A percentile compares a stretch with the other conserved stretches of the same genome.
Conservation (phyloP, 192 early-diverging fungal genomes). For the Linnemannia zychae region DNA sequence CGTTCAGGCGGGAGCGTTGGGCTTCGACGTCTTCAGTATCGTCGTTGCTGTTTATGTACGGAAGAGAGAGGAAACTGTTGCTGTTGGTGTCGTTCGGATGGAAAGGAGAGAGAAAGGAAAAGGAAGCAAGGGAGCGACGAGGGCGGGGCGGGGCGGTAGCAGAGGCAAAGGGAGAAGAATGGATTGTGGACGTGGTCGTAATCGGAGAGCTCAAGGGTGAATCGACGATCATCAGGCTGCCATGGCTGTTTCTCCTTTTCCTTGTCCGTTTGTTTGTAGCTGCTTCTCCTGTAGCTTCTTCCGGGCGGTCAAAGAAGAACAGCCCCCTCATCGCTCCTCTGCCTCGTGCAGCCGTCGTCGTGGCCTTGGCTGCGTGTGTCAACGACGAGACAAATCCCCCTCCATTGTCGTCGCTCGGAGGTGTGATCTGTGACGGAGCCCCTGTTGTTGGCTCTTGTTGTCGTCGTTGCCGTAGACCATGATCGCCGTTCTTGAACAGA, state of each 20-base stretch:
- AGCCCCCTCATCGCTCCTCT: neutral
- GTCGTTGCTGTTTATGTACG: neutral
- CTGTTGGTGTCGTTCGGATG: neutral
- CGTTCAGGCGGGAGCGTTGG: neutral
- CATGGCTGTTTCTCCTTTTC: neutral
- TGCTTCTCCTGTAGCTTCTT: neutral
- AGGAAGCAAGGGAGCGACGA: constrained; percentile 1
- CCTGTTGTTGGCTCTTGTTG: neutral
- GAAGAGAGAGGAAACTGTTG: neutral
- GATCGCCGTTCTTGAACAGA: neutral
- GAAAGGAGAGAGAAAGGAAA: neutral
- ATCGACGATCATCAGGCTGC: neutral
- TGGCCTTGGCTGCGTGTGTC: neutral
- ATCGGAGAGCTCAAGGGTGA: neutral
- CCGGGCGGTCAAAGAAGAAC: neutral
- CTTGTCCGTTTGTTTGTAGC: neutral
- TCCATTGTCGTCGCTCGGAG: neutral
- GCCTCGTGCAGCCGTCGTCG: neutral
- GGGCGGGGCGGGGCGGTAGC: neutral
- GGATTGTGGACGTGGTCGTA: neutral
- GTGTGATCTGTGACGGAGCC: neutral
- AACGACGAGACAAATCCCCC: neutral
- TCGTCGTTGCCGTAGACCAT: neutral
- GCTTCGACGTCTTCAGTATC: neutral
- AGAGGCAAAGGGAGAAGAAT: neutral